These are phyloP conservation scores for Cronartium quercuum DNA, from an alignment of 1,284 basidiomycete genomes.

Conservation along the genomic window DNA sequence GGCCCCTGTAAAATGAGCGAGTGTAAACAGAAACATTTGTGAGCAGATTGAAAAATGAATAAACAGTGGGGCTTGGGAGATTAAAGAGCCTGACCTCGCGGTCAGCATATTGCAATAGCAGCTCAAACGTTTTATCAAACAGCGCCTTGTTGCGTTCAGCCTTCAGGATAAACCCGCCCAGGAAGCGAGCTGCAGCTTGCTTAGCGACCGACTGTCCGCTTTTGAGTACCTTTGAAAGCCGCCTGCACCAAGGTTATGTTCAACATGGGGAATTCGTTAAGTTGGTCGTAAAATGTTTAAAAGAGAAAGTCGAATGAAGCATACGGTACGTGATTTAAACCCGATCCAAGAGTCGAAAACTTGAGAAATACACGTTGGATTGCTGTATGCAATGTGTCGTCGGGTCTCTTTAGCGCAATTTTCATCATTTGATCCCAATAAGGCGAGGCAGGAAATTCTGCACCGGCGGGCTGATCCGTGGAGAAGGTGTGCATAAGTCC, in stretches of 20 bases:
- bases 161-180: slow-evolving; percentile 23
- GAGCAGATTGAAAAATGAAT: slow-evolving; percentile 21
- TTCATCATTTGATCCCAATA: slow-evolving; percentile 16
- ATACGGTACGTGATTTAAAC: slow-evolving; percentile 11
- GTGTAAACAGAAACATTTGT: not conserved
- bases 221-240: slow-evolving; percentile 3
- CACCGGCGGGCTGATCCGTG: not conserved
- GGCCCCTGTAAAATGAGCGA: slow-evolving; percentile 32
- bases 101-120: slow-evolving; percentile 4
- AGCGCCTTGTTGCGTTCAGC: not conserved
- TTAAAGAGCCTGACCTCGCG: not conserved
- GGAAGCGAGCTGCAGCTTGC: slow-evolving; percentile 23
- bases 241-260: not conserved
- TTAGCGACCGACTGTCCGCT: slow-evolving; percentile 12
- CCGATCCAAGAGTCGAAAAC: slow-evolving; percentile 11
- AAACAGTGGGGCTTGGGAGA: slow-evolving; percentile 8
- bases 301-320: not conserved
- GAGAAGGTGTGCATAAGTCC: slow-evolving; percentile 21
- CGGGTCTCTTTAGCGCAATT: slow-evolving; percentile 20
- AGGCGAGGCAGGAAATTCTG: slow-evolving; percentile 8
- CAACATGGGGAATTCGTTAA: no score
- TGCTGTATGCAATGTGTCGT: slow-evolving; percentile 20
- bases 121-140: slow-evolving; percentile 6
- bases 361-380: slow-evolving; percentile 9
- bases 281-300: not conserved